A percentile compares a stretch with the other conserved stretches of the same genome.
phyloP scores from a whole-genome alignment of 768 basidiomycete genomes.

The Clitopilus passeckerianus region DNA sequence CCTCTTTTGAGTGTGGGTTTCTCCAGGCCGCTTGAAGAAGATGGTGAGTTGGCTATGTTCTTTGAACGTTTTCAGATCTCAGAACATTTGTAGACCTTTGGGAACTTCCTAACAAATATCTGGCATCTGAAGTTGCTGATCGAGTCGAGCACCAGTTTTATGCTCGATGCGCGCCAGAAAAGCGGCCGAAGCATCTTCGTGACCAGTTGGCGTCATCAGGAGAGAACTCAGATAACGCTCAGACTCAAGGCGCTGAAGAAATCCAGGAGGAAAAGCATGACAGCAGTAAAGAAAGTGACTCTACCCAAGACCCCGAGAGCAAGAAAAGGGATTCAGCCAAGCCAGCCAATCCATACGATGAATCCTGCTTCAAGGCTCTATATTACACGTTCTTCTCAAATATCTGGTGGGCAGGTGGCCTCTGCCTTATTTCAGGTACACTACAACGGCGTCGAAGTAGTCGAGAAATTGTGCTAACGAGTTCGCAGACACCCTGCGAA shows the following conservation, averaged over 20 bases:
- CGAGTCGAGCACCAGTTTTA: neutral
- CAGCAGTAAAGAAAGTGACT: neutral
- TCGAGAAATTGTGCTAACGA: too few species aligned
- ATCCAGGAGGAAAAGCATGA: neutral
- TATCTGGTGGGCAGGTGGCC: conserved; percentile 42
- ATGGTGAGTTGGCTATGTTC: neutral
- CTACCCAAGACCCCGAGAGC: neutral
- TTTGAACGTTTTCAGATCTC: too few species aligned
- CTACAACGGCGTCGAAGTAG: too few species aligned
- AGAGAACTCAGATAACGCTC: neutral
- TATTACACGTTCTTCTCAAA: conserved; percentile 38
- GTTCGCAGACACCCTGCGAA: conserved; percentile 39
- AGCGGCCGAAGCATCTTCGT: neutral
- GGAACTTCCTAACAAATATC: neutral
- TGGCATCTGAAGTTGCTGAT: neutral
- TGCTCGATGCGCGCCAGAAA: neutral
- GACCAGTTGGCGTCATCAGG: neutral
- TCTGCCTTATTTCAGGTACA: conserved; percentile 39
- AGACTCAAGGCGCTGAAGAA: neutral
- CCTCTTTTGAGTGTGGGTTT: neutral
- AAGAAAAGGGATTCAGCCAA: neutral
- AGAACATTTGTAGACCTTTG: neutral
- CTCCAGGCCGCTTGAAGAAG: neutral
- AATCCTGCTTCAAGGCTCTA: conserved; percentile 45
- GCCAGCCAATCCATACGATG: conserved; percentile 27